Conservation (phyloP, 2,329 filamentous ascomycete genomes). For the Alternaria sp. region DNA sequence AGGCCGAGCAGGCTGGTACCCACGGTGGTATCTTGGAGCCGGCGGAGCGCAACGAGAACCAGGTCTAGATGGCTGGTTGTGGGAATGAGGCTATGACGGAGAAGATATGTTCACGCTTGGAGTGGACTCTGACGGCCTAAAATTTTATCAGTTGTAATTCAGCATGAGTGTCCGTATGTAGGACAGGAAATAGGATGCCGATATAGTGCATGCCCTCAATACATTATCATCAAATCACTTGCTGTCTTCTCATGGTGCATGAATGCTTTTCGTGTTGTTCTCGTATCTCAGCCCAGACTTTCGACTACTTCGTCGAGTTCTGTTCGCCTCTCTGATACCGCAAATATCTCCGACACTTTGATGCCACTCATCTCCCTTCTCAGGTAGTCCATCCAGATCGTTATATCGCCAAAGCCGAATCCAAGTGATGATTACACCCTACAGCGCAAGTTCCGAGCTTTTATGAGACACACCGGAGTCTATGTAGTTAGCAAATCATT, state of each 20-base stretch:
- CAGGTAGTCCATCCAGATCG: not conserved
- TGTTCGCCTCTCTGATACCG: not conserved
- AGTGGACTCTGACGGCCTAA: not conserved
- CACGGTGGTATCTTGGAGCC: constrained; percentile 29
- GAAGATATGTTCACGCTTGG: not conserved
- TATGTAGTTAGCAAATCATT: not conserved
- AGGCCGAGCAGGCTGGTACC: constrained; percentile 37
- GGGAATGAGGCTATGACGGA: not conserved
- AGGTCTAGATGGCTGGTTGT: constrained; percentile 18
- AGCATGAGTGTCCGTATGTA: not conserved
- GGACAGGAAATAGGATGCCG: not conserved
- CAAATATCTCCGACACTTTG: not conserved
- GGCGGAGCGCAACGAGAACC: constrained; percentile 31
- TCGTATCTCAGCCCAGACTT: not conserved
- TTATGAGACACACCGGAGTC: not conserved
- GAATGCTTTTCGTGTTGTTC: not conserved
- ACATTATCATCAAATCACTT: not conserved
- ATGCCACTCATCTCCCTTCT: not conserved
- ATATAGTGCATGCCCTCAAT: not conserved
- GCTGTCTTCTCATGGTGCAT: not conserved
- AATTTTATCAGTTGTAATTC: not conserved
- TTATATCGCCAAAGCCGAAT: not conserved
- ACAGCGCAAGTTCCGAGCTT: not conserved
- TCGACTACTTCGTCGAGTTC: not conserved
- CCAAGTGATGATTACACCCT: not conserved